Percentiles rank a stretch among this genome's conserved stretches.
These are phyloP conservation scores for Neltuma alba DNA, from an alignment of 306 rosid species.

Conservation along the genomic window DNA sequence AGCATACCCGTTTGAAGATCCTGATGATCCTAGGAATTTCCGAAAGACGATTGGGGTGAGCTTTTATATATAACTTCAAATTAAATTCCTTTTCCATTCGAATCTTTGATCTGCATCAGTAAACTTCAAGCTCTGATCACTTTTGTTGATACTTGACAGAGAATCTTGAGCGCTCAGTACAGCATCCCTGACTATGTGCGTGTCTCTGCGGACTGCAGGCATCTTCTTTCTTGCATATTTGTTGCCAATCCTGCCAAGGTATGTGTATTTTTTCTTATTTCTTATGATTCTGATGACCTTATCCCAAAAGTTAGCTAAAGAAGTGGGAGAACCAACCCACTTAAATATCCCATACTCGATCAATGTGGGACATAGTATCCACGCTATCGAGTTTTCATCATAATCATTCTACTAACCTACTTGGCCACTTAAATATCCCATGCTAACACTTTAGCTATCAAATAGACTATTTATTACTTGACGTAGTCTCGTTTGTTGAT, in stretches of 20 bases:
- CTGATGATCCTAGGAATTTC: constrained; percentile 94
- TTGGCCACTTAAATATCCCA: too few species aligned
- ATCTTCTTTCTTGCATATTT: constrained; percentile 76
- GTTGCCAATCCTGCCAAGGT: constrained; percentile 95
- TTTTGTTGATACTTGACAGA: constrained; percentile 65
- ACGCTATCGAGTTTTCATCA: too few species aligned
- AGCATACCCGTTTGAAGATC: constrained; percentile 98
- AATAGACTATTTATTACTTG: not conserved
- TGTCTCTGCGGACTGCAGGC: constrained; percentile 79
- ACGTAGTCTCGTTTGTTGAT: not conserved
- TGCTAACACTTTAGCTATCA: too few species aligned
- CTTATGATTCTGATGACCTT: too few species aligned
- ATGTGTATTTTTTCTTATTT: too few species aligned
- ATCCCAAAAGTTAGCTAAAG: too few species aligned
- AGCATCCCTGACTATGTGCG: constrained; percentile 96
- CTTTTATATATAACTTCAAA: constrained; percentile 27
- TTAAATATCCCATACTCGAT: too few species aligned
- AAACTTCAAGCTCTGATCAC: constrained; percentile 25
- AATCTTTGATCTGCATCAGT: not conserved
- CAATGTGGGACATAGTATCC: too few species aligned
- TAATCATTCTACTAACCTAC: too few species aligned
- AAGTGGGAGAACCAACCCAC: too few species aligned
- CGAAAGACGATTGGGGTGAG: constrained; percentile 93
- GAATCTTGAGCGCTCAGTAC: constrained; percentile 84
- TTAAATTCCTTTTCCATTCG: not conserved